Percentiles rank a stretch among this genome's conserved stretches.
Conservation (phyloP, 2,329 filamentous ascomycete genomes). For the Colletotrichum destructivum region DNA sequence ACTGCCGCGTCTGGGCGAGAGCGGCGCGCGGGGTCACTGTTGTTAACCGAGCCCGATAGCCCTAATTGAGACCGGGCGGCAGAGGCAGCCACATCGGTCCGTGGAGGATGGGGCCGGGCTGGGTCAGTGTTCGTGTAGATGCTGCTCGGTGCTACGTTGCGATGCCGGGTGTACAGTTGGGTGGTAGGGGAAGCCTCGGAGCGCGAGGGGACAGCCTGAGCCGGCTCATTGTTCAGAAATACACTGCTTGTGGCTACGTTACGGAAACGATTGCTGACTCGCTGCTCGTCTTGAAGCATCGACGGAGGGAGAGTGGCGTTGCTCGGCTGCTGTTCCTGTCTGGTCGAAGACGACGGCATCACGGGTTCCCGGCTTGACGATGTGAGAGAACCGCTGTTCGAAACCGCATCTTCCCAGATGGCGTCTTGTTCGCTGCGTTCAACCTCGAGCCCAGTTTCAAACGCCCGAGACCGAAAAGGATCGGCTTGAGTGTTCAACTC, state of each 20-base stretch:
- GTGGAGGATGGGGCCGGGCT: slow-evolving; percentile 8
- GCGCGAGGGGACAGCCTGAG: background rate
- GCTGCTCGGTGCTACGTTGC: slow-evolving; percentile 8
- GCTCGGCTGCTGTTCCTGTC: background rate
- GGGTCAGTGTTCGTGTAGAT: slow-evolving; percentile 3
- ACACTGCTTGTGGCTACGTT: background rate
- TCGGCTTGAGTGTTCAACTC: background rate
- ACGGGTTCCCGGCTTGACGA: background rate
- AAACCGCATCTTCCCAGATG: background rate
- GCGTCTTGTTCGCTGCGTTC: background rate
- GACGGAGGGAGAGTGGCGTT: background rate
- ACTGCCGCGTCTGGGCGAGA: slow-evolving; percentile 16
- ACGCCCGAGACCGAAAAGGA: background rate
- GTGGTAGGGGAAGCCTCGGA: background rate
- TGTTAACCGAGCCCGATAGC: background rate
- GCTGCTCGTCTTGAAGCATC: slow-evolving; percentile 6
- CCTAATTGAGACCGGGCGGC: background rate
- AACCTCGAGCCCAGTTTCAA: background rate
- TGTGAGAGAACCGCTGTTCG: background rate
- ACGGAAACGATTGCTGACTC: slow-evolving; percentile 1
- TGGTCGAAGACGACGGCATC: background rate
- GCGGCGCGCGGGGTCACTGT: background rate
- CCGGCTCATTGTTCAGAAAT: background rate
- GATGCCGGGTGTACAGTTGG: background rate
- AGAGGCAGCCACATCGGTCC: background rate